phyloP scores from a whole-genome alignment of 257 asterid genomes.

The Perilla frutescens region DNA sequence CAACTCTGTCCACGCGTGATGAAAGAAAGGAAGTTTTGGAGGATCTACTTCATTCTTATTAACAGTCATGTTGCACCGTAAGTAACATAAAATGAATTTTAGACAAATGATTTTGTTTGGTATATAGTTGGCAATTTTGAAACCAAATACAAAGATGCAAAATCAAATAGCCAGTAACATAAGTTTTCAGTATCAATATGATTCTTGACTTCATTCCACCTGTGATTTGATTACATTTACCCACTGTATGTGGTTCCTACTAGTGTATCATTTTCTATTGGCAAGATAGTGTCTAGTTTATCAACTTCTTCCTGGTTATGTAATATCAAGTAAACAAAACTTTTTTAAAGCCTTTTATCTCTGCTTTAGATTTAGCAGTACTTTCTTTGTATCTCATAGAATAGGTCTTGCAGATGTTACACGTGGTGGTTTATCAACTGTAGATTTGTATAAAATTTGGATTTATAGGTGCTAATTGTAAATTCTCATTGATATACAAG shows the following conservation, averaged over 20 bases:
- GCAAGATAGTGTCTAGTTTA: not conserved
- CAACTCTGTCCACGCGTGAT: slow-evolving; percentile 84
- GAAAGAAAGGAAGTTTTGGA: slow-evolving; percentile 96
- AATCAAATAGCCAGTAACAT: slow-evolving; percentile 5
- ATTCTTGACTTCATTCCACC: not conserved
- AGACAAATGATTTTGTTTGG: not conserved
- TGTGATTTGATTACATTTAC: not conserved
- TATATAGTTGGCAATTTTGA: not conserved
- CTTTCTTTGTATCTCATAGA: not conserved
- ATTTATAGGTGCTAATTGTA: not conserved
- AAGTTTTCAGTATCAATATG: not conserved
- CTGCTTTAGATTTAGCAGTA: not conserved
- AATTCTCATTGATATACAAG: not conserved
- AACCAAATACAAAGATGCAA: slow-evolving; percentile 16
- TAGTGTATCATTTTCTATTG: not conserved
- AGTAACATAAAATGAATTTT: slow-evolving; percentile 42
- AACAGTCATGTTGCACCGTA: slow-evolving; percentile 78
- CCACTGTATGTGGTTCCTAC: not conserved
- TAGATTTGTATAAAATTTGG: not conserved
- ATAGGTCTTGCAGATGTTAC: not conserved
- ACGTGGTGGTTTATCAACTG: not conserved
- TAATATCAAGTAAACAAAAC: not conserved
- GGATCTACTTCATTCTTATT: slow-evolving; percentile 88
- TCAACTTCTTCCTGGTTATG: not conserved
- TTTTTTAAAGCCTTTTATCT: not conserved